Evolutionary conservation across 2,329 filamentous ascomycete genomes (phyloP), one percentile per base, ranked within the genome.

Genomic region (Venturia nashicola): DNA sequence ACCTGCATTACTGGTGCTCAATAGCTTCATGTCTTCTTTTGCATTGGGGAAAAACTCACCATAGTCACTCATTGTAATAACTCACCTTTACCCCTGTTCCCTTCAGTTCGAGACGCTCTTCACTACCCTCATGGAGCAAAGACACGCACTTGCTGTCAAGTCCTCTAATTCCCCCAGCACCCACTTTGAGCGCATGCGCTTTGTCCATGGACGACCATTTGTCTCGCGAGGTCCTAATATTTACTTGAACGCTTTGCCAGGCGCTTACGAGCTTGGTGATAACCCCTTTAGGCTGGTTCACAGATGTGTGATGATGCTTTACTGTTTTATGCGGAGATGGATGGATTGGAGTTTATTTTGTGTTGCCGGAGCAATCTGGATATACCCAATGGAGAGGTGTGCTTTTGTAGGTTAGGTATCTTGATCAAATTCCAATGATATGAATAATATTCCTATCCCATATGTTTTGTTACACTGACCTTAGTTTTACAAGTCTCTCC

Each of bases 241-340:
- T 20, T 60, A 32, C 59, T 60, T 9, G 11, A 27, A 44, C 7
- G 36, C 42, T 42, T 36, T 39, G 59, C 59, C 39, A 60, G 59
- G 43, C 36, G 59, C 59, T 44, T 23, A 43, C 36, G 51, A 57
- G 39, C 36, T 60, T 60, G 59, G 59, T 60, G 59, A 60, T 60
- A 60, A n/a, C 59, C 57, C 59, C n/a, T 44, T 44, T 39, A 7
- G n/a, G 36, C 42, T 43, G 36, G 20, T 60, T 43, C 34, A 23
- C 42, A 44, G 39, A 42, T 60, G 59, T 60, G 59, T 23, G n/a
- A 60, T 60, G n/a, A 43, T 60, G 59, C 59, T 43, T 44, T 23
- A 27, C 27, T 23, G 36, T 43, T 60, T 60, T 60, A 42, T 44
- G 59, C 59, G 59, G 36, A 27, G 59, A 44, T 44, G 59, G 36